Conservation (phyloP, 1,284 basidiomycete genomes). For the Tylopilus sp. region DNA sequence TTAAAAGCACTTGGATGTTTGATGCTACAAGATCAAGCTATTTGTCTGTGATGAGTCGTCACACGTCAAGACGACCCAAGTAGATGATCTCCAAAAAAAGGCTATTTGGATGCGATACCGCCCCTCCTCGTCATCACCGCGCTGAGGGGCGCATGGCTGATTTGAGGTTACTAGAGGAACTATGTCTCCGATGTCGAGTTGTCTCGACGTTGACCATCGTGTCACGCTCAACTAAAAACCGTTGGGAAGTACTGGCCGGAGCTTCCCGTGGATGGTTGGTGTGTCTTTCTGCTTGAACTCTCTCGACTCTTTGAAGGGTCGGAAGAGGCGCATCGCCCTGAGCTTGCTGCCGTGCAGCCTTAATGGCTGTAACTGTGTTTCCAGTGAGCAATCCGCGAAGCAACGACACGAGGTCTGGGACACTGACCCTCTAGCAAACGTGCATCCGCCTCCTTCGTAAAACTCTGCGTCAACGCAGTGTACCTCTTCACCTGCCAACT, state of each 20-base stretch:
- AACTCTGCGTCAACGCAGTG: slow-evolving; percentile 71
- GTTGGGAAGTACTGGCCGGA: slow-evolving; percentile 18
- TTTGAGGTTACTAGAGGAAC: slow-evolving; percentile 30
- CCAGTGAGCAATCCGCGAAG: slow-evolving; percentile 13
- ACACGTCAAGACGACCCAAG: slow-evolving; percentile 10
- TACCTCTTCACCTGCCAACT: slow-evolving; percentile 77
- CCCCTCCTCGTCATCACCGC: slow-evolving; percentile 19
- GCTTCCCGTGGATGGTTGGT: slow-evolving; percentile 31
- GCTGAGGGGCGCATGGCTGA: slow-evolving; percentile 30
- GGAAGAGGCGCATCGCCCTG: slow-evolving; percentile 15
- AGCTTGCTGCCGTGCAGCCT: slow-evolving; percentile 19
- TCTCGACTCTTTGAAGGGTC: slow-evolving; percentile 24
- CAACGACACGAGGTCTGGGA: neutral
- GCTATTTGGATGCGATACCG: neutral
- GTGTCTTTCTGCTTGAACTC: slow-evolving; percentile 21
- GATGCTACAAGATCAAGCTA: slow-evolving; percentile 28
- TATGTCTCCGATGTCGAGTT: slow-evolving; percentile 31
- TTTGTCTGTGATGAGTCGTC: slow-evolving; percentile 4
- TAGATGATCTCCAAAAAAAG: slow-evolving; percentile 5
- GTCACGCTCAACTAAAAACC: slow-evolving; percentile 31
- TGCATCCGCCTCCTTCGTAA: slow-evolving; percentile 70
- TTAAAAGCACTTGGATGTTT: slow-evolving; percentile 14
- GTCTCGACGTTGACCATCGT: slow-evolving; percentile 24
- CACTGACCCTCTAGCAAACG: slow-evolving; percentile 60
- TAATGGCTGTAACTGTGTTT: slow-evolving; percentile 28